Percentiles rank a stretch among this genome's conserved stretches.
phyloP scores from a whole-genome alignment of 2,329 filamentous ascomycete species.

The Simplicillium sp. region DNA sequence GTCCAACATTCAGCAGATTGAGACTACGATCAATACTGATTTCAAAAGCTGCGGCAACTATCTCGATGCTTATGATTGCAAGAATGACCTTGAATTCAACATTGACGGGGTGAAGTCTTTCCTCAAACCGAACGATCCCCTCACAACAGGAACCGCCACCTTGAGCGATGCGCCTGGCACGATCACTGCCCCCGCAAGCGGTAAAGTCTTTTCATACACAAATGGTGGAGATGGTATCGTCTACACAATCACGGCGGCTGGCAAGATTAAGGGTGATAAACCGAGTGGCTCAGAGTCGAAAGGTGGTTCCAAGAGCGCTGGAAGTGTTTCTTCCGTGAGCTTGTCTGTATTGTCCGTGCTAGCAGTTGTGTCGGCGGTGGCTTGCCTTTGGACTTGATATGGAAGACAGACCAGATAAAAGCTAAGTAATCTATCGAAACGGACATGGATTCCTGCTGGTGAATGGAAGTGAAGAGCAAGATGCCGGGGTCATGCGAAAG shows the following conservation, averaged over 20 bases:
- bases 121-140: constrained; percentile 12
- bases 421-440: no score
- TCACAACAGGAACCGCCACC: constrained; percentile 18
- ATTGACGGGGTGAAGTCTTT: constrained; percentile 13
- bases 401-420: no score
- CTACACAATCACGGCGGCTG: constrained; percentile 24
- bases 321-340: no score
- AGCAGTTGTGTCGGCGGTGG: no score
- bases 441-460: no score
- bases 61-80: constrained; percentile 12
- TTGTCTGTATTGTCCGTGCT: no score
- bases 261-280: neutral
- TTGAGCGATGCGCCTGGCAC: constrained; percentile 18
- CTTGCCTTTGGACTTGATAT: no score
- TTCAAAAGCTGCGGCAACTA: constrained; percentile 9
- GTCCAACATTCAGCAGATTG: constrained; percentile 8
- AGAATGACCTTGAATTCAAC: constrained; percentile 10
- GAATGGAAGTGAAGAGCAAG: no score
- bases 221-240: constrained; percentile 15
- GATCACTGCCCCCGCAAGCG: constrained; percentile 21
- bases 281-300: neutral
- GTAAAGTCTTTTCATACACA: constrained; percentile 23
- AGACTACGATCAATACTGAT: constrained; percentile 7
- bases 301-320: no score
- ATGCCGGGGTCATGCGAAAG: no score